Base-by-base conservation (phyloP, 768 basidiomycete genomes). In the Lepiota subincarnata region DNA sequence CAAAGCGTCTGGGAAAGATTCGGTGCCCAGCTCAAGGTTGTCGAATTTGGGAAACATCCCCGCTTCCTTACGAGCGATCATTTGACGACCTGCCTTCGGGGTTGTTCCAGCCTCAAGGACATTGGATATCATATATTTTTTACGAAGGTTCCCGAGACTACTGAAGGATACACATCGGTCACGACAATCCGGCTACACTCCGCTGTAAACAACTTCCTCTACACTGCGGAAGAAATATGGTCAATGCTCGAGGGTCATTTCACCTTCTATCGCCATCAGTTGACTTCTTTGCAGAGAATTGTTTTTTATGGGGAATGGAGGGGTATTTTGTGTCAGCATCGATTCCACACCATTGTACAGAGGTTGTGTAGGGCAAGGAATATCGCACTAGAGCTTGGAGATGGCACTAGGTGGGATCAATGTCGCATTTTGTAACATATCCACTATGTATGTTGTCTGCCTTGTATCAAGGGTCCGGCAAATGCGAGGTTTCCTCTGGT, bases 71-170 rank as follows among this genome's bases (percentile, higher is more conserved):
- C 79, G 50, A 62, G 61, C 39, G 83, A 86, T 59, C 65, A 73
- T 53, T 66, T 86, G 46, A 60, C 73, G 4, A 48, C 62, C 6
- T 75, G 82, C 60, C 66, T 88, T 40, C 67, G 64, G 22, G 60
- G 65, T 8, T 82, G 82, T 57, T 66, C 74, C 0, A 67, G 66
- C 26, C 70, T 85, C 28, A 69, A 69, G 53, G 70, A 76, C 53
- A 64, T 88, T 57, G 80, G 84, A 63, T 86, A 81, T 60, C 77
- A 74, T 63, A 38, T 79, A 37, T 75, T 80, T 63, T 82, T 82
- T 66, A 77, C 80, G 57, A 39, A 70, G 60, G 26, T 63, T 22
- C 66, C 70, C 12, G 49, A 60, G 16, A 53, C 55, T 1, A 50
- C 45, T 2, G 43, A 51, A 49, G 60, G 50, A 28, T 69, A 64